Evolutionary conservation across 352 stramenopile genomes (phyloP), one percentile per base, ranked within the genome.

Genomic region (Phytophthora pluvialis): DNA sequence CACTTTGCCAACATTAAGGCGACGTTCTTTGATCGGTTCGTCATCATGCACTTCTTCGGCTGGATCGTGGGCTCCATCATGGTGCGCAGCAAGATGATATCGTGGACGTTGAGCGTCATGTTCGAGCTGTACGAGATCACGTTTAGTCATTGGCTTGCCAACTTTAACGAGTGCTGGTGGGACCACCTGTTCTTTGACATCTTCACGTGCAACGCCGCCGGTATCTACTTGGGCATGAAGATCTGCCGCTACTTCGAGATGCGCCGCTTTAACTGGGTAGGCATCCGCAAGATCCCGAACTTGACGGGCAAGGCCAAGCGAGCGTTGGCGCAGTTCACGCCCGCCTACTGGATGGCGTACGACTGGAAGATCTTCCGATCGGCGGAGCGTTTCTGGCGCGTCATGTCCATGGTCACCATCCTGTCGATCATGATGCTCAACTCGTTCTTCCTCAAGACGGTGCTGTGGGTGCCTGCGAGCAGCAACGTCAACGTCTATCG

Each of bases 111-210:
- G 13, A 93, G 83, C 60, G 70, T 95, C 74, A 83, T 94, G 73
- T 95, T 93, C 52, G 88, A 95, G 64, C 75, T 91, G 35, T 94
- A 93, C 65, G 89, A 94, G 69, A 77, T 97, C 50, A 90, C 89
- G 57, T 96, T 97, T 71, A 81, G 90, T 58, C 90, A 97, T 75
- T 96, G 95, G 77, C 84, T 97, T 6, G 79, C 91, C 45, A 97
- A 98, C 75, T 98, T 98, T 66, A 93, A 97, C 64, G 94, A 98
- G 73, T 98, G 94, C 77, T 98, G 93, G 93, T 98, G 94, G 94
- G 94, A 98, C 71, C 91, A 97, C 51, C 48, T 98, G 29, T 92
- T 98, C 55, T 83, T 98, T 46, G 94, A 98, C 63, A 89, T 98
- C 42, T 91, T 98, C 72, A 93, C 90, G 42, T 97, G 93, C 81